Percentiles rank a stretch among this genome's conserved stretches.
Conservation (phyloP, 805 yeast species). For the Starmerella scarabaei region DNA sequence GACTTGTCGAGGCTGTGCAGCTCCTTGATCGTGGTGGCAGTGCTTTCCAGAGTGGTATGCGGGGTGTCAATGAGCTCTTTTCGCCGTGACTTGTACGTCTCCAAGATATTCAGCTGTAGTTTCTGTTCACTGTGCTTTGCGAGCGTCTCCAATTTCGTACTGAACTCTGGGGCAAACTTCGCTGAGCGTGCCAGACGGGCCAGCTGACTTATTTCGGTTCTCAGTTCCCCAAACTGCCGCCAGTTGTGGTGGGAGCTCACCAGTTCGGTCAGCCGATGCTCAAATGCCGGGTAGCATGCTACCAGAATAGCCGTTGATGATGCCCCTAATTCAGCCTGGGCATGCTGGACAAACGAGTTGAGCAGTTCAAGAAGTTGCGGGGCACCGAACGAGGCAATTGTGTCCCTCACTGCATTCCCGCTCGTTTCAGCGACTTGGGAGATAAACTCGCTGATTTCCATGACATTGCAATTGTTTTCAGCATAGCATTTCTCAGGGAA, state of each 20-base stretch:
- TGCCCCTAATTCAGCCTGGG: constrained; percentile 9
- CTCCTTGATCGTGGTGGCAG: neutral
- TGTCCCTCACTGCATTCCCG: no score
- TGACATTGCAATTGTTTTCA: neutral
- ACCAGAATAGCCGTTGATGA: constrained; percentile 9
- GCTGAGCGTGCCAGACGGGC: constrained; percentile 1
- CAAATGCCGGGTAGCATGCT: constrained; percentile 8
- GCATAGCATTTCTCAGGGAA: constrained; percentile 16
- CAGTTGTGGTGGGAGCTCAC: neutral
- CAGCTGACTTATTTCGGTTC: neutral
- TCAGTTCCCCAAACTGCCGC: neutral
- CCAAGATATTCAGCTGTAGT: neutral
- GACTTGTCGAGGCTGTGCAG: neutral
- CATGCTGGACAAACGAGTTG: constrained; percentile 4
- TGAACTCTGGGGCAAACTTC: constrained; percentile 1
- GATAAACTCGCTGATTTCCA: constrained; percentile 1
- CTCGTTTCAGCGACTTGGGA: no score
- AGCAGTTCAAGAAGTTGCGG: no score
- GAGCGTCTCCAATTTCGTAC: neutral
- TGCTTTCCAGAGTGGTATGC: neutral
- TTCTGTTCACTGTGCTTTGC: neutral
- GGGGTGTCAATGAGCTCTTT: neutral
- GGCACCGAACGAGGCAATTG: no score
- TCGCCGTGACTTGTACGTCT: neutral
- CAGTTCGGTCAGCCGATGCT: neutral